Evolutionary conservation across 805 yeast species (phyloP), one percentile per base, ranked within the genome.

Genomic region (Metschnikowia corniflorae): DNA sequence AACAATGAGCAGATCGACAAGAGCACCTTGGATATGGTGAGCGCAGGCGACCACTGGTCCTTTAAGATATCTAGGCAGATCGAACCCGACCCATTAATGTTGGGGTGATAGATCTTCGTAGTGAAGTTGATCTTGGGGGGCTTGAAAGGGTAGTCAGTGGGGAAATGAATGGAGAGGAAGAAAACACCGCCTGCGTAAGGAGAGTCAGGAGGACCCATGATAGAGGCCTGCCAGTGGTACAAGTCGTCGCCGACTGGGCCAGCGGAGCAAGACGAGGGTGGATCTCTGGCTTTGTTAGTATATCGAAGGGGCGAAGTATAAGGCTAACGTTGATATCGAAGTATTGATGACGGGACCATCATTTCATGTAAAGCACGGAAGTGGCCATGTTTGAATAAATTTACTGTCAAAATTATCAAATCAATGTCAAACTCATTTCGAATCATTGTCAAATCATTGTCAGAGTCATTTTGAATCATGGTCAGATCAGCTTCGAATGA

Each of bases 151-250:
- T 93, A 93, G 67, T 93, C 97, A 41, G 97, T 89, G 61, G 98
- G 98, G 84, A 93, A 93, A 63, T 88, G 95, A 63, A 93, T 88
- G 37, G 95, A 81, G 46, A 93, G 77, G 75, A 93, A 93, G 67
- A 93, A 93, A 29, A 91, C 96, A 57, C 97, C 98, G 49, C 91
- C 91, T 16, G 81, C 80, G 40, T 77, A 77, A 46, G 82, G 93
- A 31, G 96, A 86, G 68, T 93, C 97, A 51, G 95, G 78, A 34
- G 98, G 98, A 33, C 98, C 98, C 94, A 93, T 87, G 62, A 93
- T 93, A 29, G 97, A 89, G 27, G 97, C 98, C 70, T 93, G 97
- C 98, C 98, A 93, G 73, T 91, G 97, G 71, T 84, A 93, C 59
- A 91, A 72, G 65, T 91, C 98, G 55, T 93, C 97, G 31, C 97